Evolutionary conservation across 1,284 basidiomycete genomes (phyloP).

Genomic region (Pseudozyma tsukubaensis): DNA sequence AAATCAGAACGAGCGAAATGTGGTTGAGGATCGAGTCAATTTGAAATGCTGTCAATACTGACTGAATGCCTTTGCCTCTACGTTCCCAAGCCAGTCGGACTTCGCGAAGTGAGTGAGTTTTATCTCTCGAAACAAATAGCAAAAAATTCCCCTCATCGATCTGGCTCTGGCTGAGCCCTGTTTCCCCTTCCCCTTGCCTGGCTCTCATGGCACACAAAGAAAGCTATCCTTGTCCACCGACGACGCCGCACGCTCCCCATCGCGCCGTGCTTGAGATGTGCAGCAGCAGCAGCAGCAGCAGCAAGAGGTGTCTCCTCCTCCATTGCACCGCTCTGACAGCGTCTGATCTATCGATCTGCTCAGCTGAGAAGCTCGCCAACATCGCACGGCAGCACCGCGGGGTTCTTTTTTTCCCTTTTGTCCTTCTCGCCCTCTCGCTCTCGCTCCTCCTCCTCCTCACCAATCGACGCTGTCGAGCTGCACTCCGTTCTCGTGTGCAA

Average conservation of each 20-base stretch:
- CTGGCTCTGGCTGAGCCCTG: constrained; percentile 1
- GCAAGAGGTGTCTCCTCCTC: neutral
- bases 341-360: constrained; percentile 12
- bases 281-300: too few species aligned
- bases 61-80: neutral
- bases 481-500: neutral
- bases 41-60: constrained; percentile 4
- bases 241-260: constrained; percentile 3
- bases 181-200: neutral
- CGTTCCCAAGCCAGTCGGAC: constrained; percentile 26
- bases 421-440: neutral
- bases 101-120: constrained; percentile 1
- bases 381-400: neutral
- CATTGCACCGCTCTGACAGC: too few species aligned
- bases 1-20: neutral
- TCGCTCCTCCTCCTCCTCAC: neutral
- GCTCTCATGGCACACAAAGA: neutral
- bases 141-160: constrained; percentile 3
- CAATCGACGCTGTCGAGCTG: neutral
- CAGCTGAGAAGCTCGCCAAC: constrained; percentile 2
- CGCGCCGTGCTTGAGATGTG: neutral
- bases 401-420: neutral
- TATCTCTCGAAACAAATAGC: neutral
- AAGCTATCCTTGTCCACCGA: neutral
- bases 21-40: constrained; percentile 7